These are phyloP conservation scores for Daldinia grandis DNA, from an alignment of 495 filamentous ascomycete species.

Conservation along the genomic window DNA sequence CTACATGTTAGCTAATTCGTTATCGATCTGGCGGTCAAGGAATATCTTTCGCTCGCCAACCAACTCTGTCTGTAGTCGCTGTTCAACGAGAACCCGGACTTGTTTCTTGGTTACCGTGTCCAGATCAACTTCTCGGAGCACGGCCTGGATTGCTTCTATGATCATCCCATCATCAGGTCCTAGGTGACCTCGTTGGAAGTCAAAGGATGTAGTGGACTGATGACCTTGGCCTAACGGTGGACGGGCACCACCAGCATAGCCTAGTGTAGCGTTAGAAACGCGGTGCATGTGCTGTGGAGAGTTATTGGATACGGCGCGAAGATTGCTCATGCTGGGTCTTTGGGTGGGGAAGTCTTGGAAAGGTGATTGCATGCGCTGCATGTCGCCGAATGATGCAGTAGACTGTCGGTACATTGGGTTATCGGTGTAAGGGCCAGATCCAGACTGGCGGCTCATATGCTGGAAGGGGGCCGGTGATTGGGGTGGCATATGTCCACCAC, in stretches of 20 bases:
- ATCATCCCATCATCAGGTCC: conserved; percentile 82
- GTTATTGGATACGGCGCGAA: conserved; percentile 47
- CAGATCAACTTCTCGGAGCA: conserved; percentile 88
- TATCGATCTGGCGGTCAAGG: conserved; percentile 90
- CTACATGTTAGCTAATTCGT: conserved; percentile 93
- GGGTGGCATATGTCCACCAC: conserved; percentile 78
- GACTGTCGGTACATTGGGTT: conserved; percentile 58
- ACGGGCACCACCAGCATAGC: conserved; percentile 50
- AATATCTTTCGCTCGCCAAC: conserved; percentile 82
- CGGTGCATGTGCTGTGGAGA: conserved; percentile 45
- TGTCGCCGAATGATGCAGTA: conserved; percentile 59
- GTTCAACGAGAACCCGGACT: conserved; percentile 89
- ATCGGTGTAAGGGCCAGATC: conserved; percentile 50
- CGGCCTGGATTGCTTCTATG: conserved; percentile 80
- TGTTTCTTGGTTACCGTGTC: conserved; percentile 99
- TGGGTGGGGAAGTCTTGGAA: conserved; percentile 59
- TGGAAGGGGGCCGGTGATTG: conserved; percentile 77
- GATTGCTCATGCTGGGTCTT: conserved; percentile 47
- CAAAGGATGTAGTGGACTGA: conserved; percentile 74
- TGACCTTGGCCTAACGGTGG: conserved; percentile 54
- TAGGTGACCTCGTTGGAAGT: conserved; percentile 72
- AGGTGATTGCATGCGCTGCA: conserved; percentile 54
- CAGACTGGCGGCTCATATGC: conserved; percentile 54
- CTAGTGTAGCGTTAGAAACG: conserved; percentile 52
- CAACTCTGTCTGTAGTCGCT: conserved; percentile 87